Evolutionary conservation across 2,329 filamentous ascomycete genomes (phyloP).

Genomic region (Aureobasidium uvarum): DNA sequence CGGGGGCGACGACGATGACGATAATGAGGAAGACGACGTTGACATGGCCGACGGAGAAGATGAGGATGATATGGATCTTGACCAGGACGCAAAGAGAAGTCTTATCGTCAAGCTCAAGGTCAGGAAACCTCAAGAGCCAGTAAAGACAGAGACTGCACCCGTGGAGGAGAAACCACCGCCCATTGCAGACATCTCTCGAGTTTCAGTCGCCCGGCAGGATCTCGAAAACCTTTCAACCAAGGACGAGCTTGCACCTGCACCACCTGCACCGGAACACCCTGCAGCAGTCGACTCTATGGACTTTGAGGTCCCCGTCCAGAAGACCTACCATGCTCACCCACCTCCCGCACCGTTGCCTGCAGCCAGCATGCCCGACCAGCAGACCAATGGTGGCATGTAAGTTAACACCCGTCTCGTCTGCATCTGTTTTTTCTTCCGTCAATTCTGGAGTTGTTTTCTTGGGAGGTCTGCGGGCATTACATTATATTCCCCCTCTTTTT

Average conservation of each 20-base stretch:
- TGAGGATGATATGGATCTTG: conserved; percentile 51
- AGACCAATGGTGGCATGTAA: conserved; percentile 6
- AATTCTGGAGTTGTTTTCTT: neutral
- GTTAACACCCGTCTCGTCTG: neutral
- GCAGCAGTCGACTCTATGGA: neutral
- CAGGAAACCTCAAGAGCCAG: neutral
- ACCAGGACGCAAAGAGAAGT: conserved; percentile 47
- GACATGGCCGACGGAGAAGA: conserved; percentile 43
- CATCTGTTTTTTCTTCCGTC: neutral
- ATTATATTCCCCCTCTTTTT: conserved; percentile 5
- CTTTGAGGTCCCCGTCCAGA: neutral
- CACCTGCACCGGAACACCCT: neutral
- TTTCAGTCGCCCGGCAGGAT: neutral
- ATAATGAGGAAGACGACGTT: conserved; percentile 56
- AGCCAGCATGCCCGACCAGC: neutral
- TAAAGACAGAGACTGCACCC: conserved; percentile 6
- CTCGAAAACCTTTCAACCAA: neutral
- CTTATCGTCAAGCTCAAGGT: conserved; percentile 69
- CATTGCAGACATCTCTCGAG: neutral
- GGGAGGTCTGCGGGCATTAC: neutral
- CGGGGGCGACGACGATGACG: conserved; percentile 63
- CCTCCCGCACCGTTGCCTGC: conserved; percentile 6
- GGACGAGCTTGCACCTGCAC: neutral
- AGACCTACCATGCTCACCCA: conserved; percentile 14
- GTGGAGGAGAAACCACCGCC: conserved; percentile 11